Evolutionary conservation across 1,284 basidiomycete species (phyloP), one percentile per base, ranked within the genome.

Genomic region (Amylostereum chailletii): DNA sequence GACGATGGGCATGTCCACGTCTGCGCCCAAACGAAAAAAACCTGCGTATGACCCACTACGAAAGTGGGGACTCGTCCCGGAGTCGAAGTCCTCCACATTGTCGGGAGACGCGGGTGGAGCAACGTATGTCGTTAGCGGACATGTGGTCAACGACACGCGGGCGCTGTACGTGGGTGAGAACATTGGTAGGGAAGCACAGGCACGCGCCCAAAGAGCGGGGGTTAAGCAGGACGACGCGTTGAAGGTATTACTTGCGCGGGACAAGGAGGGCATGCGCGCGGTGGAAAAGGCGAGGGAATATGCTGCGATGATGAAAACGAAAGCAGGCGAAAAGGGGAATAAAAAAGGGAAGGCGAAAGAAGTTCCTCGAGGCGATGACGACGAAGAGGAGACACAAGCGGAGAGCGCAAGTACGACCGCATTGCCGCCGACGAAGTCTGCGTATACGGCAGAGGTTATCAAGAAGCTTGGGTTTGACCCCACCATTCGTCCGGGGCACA

Each of bases 51-150:
- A 92, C 56, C 82, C 85, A 1, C 64, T 68, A 1, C 74, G 73
- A 11, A 79, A 86, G 62, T 83, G 80, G 83, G 86, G 87, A 2
- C 70, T 90, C 9, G 72, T 80, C 55, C 84, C 88, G 10, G 69
- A 70, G n/a, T 62, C 67, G 29, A 55, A 69, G 33, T 33, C 48
- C 0, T 41, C 41, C 36, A 37, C 41, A 11, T 9, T 46, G 8
- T 39, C 41, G 9, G 56, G 69, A 5, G 51, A 63, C 3, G 65
- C 64, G 8, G 69, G 68, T 6, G 73, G 75, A 1, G 71, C 88
- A n/a, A 90, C 88, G 5, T 94, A 93, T 60, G 71, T 93, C 43
- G 74, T 94, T n/a, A 80, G 81, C 0, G 86, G 88, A 2, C 79
- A 85, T 63, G 67, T 89, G 51, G 72, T 90, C 8, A 58, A 60